Base-by-base conservation (phyloP, 1,139 yeast species). In the Spathaspora sp. region DNA sequence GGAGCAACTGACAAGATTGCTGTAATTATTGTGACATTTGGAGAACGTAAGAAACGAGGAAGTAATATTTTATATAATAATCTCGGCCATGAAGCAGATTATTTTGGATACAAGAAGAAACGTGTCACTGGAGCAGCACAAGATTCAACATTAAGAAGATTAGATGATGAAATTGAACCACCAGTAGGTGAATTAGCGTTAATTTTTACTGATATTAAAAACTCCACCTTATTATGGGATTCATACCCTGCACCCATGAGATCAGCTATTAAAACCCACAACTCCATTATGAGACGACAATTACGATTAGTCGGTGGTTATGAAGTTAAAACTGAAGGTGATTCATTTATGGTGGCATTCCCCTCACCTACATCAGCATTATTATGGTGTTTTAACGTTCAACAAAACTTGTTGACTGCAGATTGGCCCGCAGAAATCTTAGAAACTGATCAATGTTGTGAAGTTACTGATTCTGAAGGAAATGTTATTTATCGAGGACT, bases 291-390 rank as follows among this genome's bases (percentile, higher is more conserved):
- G 99, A 82, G 99, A 61, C 81, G 99, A 44, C 95, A 89, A 58
- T 71, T 93, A 54, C 80, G 97, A 55, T 85, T 91, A 43, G 89
- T 89, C 57, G 97, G 98, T 38, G 99, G 99, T 2, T 93, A 93
- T 61, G 99, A 93, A 65, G 99, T 93, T 29, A 93, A 93, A 65
- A 95, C 98, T 1, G 99, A 95, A 81, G 99, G 99, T 59, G 99
- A 93, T 72, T 97, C 99, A 0, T 93, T 93, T 58, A 91, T 93
- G 89, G 98, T 93, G n/a, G 89, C 97, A 6, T 93, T 93, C 66
- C 96, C 97, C 1, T 86, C 97, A 0, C 95, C 96, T 0, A 82
- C 95, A 0, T 78, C 95, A 18, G 98, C 98, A 0, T 70, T 95
- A 47, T 73, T 89, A 41, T 95, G 99, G 99, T 90, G 97, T 71